Conservation (phyloP, 2,329 filamentous ascomycete species). For the Aureobasidium melanogenum region DNA sequence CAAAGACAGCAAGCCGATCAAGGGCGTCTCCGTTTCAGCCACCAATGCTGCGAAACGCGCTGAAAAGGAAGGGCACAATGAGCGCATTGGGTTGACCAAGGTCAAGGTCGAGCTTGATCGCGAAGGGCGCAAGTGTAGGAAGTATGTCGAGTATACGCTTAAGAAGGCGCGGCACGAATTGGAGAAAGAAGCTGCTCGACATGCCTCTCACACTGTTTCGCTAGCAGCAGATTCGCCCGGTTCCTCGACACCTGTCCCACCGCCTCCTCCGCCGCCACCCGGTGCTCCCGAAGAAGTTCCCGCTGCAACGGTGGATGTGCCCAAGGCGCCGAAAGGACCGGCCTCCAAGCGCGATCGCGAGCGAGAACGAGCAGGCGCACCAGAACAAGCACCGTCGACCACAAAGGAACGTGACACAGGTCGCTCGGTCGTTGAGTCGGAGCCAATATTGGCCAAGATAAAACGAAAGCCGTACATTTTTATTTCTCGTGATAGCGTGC, state of each 20-base stretch:
- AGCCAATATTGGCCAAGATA: conserved; percentile 59
- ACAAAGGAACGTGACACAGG: conserved; percentile 34
- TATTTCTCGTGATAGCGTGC: conserved; percentile 77
- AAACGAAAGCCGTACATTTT: conserved; percentile 82
- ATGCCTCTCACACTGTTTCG: neutral
- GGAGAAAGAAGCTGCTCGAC: conserved; percentile 28
- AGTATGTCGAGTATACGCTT: conserved; percentile 66
- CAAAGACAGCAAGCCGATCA: conserved; percentile 55
- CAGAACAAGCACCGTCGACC: conserved; percentile 26
- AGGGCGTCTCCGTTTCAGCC: conserved; percentile 53
- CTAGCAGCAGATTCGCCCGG: neutral
- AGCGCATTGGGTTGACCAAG: conserved; percentile 66
- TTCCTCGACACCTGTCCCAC: conserved; percentile 13
- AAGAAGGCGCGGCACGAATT: conserved; percentile 58
- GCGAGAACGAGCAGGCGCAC: conserved; percentile 23
- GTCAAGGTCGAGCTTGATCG: conserved; percentile 84
- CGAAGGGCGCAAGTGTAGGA: conserved; percentile 73
- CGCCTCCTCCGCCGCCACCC: conserved; percentile 21
- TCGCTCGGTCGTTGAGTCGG: conserved; percentile 53
- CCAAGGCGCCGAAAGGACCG: conserved; percentile 82
- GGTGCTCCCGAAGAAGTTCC: conserved; percentile 31
- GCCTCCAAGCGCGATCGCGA: conserved; percentile 40
- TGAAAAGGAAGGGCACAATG: conserved; percentile 65
- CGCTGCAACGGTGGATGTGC: conserved; percentile 72
- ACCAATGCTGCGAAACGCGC: conserved; percentile 75